These are phyloP conservation scores for Pistacia atlantica DNA, from an alignment of 345 rosid species.

Conservation along the genomic window DNA sequence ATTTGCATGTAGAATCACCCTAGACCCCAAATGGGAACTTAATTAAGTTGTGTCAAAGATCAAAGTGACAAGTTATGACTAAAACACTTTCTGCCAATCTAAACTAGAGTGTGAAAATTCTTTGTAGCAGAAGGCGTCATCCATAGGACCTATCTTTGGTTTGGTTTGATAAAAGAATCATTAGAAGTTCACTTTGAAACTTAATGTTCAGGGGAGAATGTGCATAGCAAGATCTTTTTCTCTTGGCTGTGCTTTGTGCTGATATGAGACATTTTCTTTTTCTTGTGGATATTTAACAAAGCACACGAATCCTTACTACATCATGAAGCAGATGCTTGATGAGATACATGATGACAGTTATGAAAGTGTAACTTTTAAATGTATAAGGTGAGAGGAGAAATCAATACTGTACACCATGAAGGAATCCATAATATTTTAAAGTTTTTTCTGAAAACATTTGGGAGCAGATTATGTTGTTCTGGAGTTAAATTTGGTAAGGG, in stretches of 20 bases:
- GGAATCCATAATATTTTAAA: background rate
- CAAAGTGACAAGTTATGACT: background rate
- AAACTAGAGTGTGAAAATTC: background rate
- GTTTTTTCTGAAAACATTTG: background rate
- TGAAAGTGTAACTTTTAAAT: background rate
- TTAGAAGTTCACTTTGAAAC: background rate
- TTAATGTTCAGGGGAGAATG: background rate
- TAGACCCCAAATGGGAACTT: background rate
- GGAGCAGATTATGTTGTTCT: background rate
- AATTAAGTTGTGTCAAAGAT: background rate
- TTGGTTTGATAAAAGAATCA: background rate
- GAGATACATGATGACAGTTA: background rate
- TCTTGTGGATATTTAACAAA: background rate
- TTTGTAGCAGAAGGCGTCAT: background rate
- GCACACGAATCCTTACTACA: too few species aligned
- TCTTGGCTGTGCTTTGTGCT: background rate
- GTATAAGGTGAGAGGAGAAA: background rate
- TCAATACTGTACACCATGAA: conserved; percentile 1
- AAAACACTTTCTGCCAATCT: background rate
- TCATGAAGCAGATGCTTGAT: background rate
- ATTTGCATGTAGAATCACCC: background rate
- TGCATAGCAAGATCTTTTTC: background rate
- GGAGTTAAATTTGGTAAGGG: background rate
- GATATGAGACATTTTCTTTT: background rate
- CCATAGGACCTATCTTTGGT: background rate